Conservation (phyloP, 2,329 filamentous ascomycete species). For the Neocucurbitaria cava region DNA sequence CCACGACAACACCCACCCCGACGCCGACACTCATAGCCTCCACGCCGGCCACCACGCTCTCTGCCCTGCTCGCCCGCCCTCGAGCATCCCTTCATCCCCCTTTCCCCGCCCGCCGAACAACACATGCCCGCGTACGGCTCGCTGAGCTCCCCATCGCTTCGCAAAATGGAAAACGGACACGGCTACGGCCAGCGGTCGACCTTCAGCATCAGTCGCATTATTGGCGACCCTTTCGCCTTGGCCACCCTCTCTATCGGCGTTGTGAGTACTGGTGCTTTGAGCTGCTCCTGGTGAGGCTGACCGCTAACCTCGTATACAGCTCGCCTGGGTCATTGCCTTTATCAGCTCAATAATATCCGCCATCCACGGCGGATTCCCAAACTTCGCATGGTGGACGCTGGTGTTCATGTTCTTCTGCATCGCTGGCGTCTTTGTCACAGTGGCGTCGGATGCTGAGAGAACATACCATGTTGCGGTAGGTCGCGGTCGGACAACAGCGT, state of each 20-base stretch:
- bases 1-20: neutral
- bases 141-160: conserved; percentile 73
- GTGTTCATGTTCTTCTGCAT: conserved; percentile 88
- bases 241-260: conserved; percentile 90
- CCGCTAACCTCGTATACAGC: conserved; percentile 60
- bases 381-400: conserved; percentile 91
- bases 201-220: conserved; percentile 84
- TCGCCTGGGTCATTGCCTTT: conserved; percentile 94
- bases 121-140: conserved; percentile 77
- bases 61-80: conserved; percentile 14
- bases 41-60: conserved; percentile 2
- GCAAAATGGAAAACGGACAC: conserved; percentile 78
- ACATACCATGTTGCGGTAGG: conserved; percentile 87
- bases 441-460: conserved; percentile 82
- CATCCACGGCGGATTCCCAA: conserved; percentile 69
- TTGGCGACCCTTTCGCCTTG: conserved; percentile 95
- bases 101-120: conserved; percentile 56
- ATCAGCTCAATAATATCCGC: conserved; percentile 81
- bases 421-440: conserved; percentile 77
- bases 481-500: conserved; percentile 1
- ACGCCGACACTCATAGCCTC: neutral
- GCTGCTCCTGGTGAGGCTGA: conserved; percentile 9
- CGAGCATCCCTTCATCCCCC: conserved; percentile 8
- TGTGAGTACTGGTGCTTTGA: conserved; percentile 63
- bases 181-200: conserved; percentile 54